phyloP scores from a whole-genome alignment of 2,329 filamentous ascomycete genomes.

The Zasmidium angulare region DNA sequence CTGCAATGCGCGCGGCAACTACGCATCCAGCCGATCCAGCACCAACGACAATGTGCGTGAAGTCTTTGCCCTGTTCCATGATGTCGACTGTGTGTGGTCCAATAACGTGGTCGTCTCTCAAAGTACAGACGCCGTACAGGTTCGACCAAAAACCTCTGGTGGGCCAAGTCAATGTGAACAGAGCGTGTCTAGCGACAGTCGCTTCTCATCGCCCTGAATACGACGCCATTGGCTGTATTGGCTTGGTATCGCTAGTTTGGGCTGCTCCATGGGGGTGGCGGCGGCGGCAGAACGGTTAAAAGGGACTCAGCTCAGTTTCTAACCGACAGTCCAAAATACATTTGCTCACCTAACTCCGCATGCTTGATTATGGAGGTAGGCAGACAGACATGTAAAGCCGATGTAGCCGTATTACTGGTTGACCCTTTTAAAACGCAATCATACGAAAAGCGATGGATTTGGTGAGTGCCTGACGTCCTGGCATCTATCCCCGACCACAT shows the following conservation, averaged over 20 bases:
- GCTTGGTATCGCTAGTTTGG: not conserved
- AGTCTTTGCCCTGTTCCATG: not conserved
- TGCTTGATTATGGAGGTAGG: not conserved
- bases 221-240: not conserved
- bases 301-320: not conserved
- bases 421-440: not conserved
- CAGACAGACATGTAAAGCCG: not conserved
- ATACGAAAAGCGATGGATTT: constrained; percentile 13
- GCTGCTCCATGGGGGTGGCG: not conserved
- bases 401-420: not conserved
- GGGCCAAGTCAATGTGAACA: no score
- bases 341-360: not conserved
- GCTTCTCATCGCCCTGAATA: constrained; percentile 12
- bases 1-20: constrained; percentile 11
- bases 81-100: not conserved
- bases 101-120: no score
- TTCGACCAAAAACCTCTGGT: no score
- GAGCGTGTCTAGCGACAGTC: not conserved
- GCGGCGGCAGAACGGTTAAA: not conserved
- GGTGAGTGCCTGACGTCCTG: not conserved
- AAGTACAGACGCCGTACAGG: no score
- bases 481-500: constrained; percentile 9
- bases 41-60: constrained; percentile 19
- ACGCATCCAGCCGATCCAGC: constrained; percentile 18
- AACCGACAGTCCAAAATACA: not conserved